phyloP scores from a whole-genome alignment of 2,329 filamentous ascomycete genomes.

The Lomentospora prolificans region DNA sequence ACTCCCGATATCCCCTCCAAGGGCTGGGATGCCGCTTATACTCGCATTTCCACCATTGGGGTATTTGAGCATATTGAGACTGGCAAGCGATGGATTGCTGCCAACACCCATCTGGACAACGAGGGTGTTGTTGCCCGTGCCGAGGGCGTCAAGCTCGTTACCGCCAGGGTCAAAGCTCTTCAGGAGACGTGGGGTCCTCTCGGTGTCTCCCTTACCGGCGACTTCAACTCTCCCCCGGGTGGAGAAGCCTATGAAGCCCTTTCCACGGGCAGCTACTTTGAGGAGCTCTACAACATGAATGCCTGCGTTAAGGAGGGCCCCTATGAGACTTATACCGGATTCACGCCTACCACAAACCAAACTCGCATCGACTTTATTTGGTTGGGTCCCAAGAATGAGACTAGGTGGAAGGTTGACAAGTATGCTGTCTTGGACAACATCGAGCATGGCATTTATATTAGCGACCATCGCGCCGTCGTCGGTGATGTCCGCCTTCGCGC shows the following conservation, averaged over 20 bases:
- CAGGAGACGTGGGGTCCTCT: conserved; percentile 22
- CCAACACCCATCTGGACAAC: conserved; percentile 64
- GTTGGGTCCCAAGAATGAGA: conserved; percentile 22
- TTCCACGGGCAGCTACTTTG: conserved; percentile 15
- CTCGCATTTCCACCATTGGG: conserved; percentile 53
- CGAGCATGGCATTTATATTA: conserved; percentile 55
- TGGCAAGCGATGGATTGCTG: conserved; percentile 41
- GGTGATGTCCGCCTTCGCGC: conserved; percentile 30
- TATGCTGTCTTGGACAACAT: conserved; percentile 52
- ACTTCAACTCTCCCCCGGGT: conserved; percentile 56
- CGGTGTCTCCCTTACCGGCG: conserved; percentile 52
- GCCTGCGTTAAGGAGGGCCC: conserved; percentile 10
- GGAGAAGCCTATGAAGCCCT: conserved; percentile 45
- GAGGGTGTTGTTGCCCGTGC: conserved; percentile 42
- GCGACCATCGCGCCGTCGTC: conserved; percentile 58
- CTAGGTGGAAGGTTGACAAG: conserved; percentile 30
- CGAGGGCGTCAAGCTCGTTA: conserved; percentile 48
- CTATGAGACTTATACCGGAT: conserved; percentile 55
- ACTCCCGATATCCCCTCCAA: conserved; percentile 60
- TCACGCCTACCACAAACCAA: conserved; percentile 35
- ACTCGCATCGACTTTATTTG: conserved; percentile 59
- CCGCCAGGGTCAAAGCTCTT: conserved; percentile 35
- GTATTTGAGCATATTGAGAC: conserved; percentile 45
- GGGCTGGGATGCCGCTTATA: conserved; percentile 57
- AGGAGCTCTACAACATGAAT: conserved; percentile 32